Conservation (phyloP, 345 rosid genomes). For the Ceriops decandra region DNA sequence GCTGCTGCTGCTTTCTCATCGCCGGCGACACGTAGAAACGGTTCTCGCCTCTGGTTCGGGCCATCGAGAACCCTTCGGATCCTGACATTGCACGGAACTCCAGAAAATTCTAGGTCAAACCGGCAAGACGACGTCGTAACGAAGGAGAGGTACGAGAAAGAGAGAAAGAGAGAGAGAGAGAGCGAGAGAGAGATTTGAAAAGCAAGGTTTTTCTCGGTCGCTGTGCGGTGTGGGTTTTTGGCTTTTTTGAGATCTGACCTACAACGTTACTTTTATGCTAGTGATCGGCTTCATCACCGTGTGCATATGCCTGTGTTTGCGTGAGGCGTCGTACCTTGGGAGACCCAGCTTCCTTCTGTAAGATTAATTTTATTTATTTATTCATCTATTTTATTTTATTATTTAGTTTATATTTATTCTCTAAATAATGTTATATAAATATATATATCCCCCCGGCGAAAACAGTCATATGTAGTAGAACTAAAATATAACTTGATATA, state of each 20-base stretch:
- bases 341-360: too few relatives aligned
- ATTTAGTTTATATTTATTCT: too few relatives aligned
- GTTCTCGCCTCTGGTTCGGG: slow-evolving; percentile 36
- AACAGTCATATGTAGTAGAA: too few relatives aligned
- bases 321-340: too few relatives aligned
- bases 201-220: background rate
- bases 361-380: too few relatives aligned
- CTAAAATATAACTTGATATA: too few relatives aligned
- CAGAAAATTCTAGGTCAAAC: background rate
- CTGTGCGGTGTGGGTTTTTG: background rate
- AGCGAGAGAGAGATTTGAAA: background rate
- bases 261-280: background rate
- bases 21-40: slow-evolving; percentile 45
- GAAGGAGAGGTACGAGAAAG: background rate
- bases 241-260: background rate
- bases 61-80: slow-evolving; percentile 29
- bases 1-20: slow-evolving; percentile 36
- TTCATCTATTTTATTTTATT: too few relatives aligned
- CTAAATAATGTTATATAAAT: too few relatives aligned
- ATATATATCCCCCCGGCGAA: too few relatives aligned
- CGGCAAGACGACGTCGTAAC: background rate
- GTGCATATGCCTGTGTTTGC: too few relatives aligned
- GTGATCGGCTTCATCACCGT: too few relatives aligned
- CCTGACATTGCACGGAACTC: slow-evolving; percentile 31
- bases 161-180: background rate